Evolutionary conservation across 139 green algal genomes (phyloP).

Genomic region (Chlorella sorokiniana): DNA sequence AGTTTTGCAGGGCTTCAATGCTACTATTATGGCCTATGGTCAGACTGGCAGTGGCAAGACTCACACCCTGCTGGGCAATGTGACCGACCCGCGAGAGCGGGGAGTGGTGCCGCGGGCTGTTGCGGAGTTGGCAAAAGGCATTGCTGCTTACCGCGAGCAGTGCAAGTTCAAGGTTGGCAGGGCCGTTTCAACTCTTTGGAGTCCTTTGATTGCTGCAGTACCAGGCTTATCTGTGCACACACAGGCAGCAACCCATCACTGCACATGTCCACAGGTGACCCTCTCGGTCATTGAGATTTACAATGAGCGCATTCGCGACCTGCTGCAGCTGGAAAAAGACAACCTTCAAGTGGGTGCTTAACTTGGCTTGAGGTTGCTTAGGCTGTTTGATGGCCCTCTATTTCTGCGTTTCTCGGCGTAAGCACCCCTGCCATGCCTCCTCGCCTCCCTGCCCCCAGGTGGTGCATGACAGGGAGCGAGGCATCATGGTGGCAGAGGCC

Average conservation of each 20-base stretch:
- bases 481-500: conserved; percentile 42
- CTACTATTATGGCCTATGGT: conserved; percentile 65
- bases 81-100: conserved; percentile 4
- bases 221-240: background rate
- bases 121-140: conserved; percentile 48
- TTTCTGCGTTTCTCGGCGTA: too few species aligned
- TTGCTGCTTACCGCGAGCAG: conserved; percentile 20
- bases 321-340: conserved; percentile 65
- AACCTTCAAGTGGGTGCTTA: conserved; percentile 57
- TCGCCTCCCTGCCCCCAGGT: conserved; percentile 14
- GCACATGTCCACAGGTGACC: conserved; percentile 43
- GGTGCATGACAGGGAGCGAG: conserved; percentile 25
- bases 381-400: too few species aligned
- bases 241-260: background rate
- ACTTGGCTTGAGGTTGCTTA: too few species aligned
- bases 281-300: conserved; percentile 84
- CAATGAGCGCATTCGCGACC: conserved; percentile 74
- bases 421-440: background rate
- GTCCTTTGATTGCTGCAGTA: background rate
- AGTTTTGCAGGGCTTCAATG: conserved; percentile 67
- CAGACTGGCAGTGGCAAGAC: conserved; percentile 83
- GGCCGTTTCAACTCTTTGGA: background rate
- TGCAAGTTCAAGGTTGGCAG: conserved; percentile 6
- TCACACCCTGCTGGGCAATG: conserved; percentile 71
- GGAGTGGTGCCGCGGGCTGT: conserved; percentile 75